A percentile compares a stretch with the other conserved stretches of the same genome.
These are phyloP conservation scores for Alternaria sp. DNA, from an alignment of 2,329 filamentous ascomycete genomes.

Conservation along the genomic window DNA sequence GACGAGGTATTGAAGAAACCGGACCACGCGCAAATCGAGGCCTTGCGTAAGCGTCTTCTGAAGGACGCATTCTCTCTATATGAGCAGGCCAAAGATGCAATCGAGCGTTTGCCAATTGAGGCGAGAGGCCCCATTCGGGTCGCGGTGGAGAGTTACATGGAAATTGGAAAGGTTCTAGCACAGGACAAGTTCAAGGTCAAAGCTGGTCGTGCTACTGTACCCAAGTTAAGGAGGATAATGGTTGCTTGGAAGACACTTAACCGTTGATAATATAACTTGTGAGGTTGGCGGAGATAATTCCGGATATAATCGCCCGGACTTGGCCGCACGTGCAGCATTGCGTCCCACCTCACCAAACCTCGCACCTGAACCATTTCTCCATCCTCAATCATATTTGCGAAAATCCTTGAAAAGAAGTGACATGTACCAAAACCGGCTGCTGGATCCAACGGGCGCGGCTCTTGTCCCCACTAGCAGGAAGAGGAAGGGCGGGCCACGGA, in stretches of 20 bases:
- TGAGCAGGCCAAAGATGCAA: slow-evolving; percentile 61
- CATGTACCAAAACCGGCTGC: slow-evolving; percentile 27
- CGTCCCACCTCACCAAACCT: slow-evolving; percentile 1
- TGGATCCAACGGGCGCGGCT: slow-evolving; percentile 25
- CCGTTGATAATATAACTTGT: slow-evolving; percentile 13
- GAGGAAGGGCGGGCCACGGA: slow-evolving; percentile 65
- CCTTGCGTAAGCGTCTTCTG: slow-evolving; percentile 64
- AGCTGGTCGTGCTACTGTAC: slow-evolving; percentile 58
- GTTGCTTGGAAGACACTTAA: slow-evolving; percentile 68
- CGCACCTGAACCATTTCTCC: background rate
- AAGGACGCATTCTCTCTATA: slow-evolving; percentile 70
- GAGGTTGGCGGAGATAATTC: slow-evolving; percentile 3
- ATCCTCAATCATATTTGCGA: slow-evolving; percentile 3
- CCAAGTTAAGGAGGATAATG: slow-evolving; percentile 58
- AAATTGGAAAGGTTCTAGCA: slow-evolving; percentile 71
- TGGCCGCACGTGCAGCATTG: slow-evolving; percentile 5
- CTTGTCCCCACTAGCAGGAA: slow-evolving; percentile 44
- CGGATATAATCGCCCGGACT: slow-evolving; percentile 9
- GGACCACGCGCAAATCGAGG: slow-evolving; percentile 57
- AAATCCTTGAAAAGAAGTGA: background rate
- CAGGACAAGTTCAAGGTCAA: slow-evolving; percentile 57
- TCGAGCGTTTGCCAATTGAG: slow-evolving; percentile 68
- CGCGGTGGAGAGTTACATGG: slow-evolving; percentile 78
- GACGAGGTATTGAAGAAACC: slow-evolving; percentile 64
- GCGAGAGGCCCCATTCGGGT: slow-evolving; percentile 71